Evolutionary conservation across 352 stramenopile genomes (phyloP).

Genomic region (Globisporangium lucens): DNA sequence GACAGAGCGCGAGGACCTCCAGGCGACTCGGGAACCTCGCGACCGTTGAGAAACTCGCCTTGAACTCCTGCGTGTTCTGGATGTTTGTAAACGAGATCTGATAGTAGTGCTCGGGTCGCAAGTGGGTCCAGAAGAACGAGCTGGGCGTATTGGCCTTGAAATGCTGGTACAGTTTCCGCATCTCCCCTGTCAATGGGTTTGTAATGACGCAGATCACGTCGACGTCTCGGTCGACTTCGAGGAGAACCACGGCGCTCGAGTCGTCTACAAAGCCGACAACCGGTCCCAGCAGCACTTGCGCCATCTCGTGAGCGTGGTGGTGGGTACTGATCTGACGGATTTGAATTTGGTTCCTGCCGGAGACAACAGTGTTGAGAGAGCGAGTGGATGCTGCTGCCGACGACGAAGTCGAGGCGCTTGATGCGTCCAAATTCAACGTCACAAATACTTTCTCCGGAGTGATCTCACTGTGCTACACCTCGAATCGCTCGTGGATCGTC

Average conservation of each 20-base stretch:
- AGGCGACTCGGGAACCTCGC: constrained; percentile 27
- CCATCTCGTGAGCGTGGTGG: constrained; percentile 16
- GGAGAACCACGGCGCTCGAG: constrained; percentile 48
- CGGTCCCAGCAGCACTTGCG: constrained; percentile 52
- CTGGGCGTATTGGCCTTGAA: constrained; percentile 43
- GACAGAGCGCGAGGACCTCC: constrained; percentile 36
- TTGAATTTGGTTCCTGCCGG: constrained; percentile 5
- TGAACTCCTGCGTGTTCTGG: constrained; percentile 28
- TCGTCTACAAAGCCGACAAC: constrained; percentile 72
- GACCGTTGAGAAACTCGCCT: constrained; percentile 50
- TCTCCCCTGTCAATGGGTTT: constrained; percentile 48
- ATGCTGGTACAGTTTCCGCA: constrained; percentile 41
- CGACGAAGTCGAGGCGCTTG: constrained; percentile 27
- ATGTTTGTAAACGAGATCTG: constrained; percentile 48
- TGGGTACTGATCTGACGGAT: constrained; percentile 19
- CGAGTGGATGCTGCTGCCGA: constrained; percentile 11
- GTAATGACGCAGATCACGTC: constrained; percentile 52
- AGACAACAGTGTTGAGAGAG: background rate
- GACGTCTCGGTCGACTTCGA: constrained; percentile 59
- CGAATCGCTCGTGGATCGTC: constrained; percentile 40
- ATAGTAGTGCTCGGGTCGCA: constrained; percentile 59
- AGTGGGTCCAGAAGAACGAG: constrained; percentile 63
- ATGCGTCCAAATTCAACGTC: constrained; percentile 16
- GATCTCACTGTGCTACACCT: constrained; percentile 39
- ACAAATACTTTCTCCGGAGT: constrained; percentile 7